Evolutionary conservation across 345 rosid genomes (phyloP).

Genomic region (Salix purpurea): DNA sequence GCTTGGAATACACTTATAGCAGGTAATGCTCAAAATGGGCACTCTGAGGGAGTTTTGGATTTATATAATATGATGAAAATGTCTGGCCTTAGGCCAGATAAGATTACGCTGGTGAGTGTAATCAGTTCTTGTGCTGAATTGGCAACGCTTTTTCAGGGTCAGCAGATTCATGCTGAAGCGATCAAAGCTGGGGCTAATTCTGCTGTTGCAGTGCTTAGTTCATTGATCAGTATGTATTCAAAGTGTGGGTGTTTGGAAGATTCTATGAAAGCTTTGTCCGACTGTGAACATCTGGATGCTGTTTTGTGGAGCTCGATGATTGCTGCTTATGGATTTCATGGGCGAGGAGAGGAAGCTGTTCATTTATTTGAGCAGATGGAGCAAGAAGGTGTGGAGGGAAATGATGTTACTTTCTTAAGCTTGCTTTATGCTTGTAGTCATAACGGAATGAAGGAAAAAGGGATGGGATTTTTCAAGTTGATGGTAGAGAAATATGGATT

Average conservation of each 20-base stretch:
- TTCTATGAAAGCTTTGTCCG: constrained; percentile 50
- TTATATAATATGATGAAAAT: constrained; percentile 56
- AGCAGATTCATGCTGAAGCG: constrained; percentile 69
- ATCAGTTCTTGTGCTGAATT: constrained; percentile 69
- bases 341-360: constrained; percentile 55
- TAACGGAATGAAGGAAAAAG: constrained; percentile 64
- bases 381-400: constrained; percentile 35
- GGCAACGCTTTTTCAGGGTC: constrained; percentile 70
- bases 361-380: constrained; percentile 54
- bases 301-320: constrained; percentile 84
- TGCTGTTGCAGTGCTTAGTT: constrained; percentile 48
- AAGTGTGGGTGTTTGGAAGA: constrained; percentile 72
- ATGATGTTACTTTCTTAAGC: constrained; percentile 61
- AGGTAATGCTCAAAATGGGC: constrained; percentile 62
- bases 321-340: constrained; percentile 81
- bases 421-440: constrained; percentile 82
- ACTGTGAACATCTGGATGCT: constrained; percentile 50
- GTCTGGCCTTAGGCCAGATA: constrained; percentile 49
- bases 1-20: constrained; percentile 75
- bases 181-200: constrained; percentile 51
- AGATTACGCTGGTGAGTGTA: constrained; percentile 61
- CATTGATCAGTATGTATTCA: constrained; percentile 68
- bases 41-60: constrained; percentile 44
- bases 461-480: constrained; percentile 47
- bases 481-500: constrained; percentile 48